Conservation (phyloP, 108 stramenopile species). For the Cylindrotheca closterium region DNA sequence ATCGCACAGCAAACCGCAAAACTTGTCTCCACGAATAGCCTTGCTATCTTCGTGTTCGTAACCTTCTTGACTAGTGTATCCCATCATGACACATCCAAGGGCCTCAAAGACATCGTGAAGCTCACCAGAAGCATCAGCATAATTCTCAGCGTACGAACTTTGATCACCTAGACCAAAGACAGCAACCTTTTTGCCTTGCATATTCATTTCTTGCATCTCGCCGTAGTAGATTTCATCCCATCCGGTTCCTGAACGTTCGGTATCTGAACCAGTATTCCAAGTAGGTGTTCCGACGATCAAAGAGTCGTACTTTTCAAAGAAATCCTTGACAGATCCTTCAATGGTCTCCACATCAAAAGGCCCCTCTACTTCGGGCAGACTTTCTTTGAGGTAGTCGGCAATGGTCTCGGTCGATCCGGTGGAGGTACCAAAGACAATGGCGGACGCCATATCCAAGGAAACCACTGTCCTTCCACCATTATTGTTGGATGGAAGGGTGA, state of each 20-base stretch:
- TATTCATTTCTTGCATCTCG: slow-evolving; percentile 51
- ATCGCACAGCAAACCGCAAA: slow-evolving; percentile 83
- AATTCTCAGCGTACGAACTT: slow-evolving; percentile 76
- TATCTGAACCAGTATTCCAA: slow-evolving; percentile 67
- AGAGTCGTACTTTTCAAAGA: slow-evolving; percentile 68
- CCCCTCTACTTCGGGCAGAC: slow-evolving; percentile 70
- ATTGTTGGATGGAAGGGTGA: slow-evolving; percentile 2
- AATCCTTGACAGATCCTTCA: slow-evolving; percentile 51
- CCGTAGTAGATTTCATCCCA: slow-evolving; percentile 90
- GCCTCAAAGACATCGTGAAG: slow-evolving; percentile 82
- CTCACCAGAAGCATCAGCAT: slow-evolving; percentile 88
- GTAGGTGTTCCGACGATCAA: slow-evolving; percentile 55
- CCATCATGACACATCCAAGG: slow-evolving; percentile 78
- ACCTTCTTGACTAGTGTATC: slow-evolving; percentile 73
- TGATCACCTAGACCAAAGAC: slow-evolving; percentile 89
- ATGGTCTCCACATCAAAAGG: slow-evolving; percentile 79
- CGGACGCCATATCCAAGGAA: slow-evolving; percentile 35
- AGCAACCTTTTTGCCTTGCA: slow-evolving; percentile 80
- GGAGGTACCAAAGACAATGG: slow-evolving; percentile 80
- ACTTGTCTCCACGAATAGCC: slow-evolving; percentile 78
- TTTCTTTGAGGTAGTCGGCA: slow-evolving; percentile 56
- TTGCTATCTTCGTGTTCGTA: slow-evolving; percentile 85
- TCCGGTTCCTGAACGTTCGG: slow-evolving; percentile 82
- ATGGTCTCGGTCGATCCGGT: slow-evolving; percentile 75
- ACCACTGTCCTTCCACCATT: not conserved